A percentile compares a stretch with the other conserved stretches of the same genome.
phyloP scores from a whole-genome alignment of 306 rosid genomes.

The Astragalus membranaceus region DNA sequence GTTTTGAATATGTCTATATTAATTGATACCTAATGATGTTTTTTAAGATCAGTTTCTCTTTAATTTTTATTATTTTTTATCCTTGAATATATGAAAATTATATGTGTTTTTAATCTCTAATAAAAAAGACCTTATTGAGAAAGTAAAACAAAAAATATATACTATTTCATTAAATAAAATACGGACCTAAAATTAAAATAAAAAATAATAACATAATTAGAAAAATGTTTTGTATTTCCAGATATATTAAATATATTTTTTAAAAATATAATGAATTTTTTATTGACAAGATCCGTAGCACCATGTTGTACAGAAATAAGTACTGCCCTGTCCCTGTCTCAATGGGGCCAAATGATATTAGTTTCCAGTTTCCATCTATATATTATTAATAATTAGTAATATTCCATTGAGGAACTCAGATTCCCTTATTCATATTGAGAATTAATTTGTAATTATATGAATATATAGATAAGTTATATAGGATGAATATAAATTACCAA shows the following conservation, averaged over 20 bases:
- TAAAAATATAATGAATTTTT: too few relatives aligned
- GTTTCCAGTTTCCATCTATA: not conserved
- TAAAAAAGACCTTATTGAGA: not conserved
- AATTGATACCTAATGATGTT: too few relatives aligned
- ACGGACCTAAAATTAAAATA: not conserved
- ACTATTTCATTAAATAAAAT: not conserved
- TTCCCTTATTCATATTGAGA: not conserved
- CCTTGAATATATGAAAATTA: too few relatives aligned
- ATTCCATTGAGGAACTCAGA: not conserved
- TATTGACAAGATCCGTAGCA: not conserved
- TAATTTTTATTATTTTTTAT: too few relatives aligned
- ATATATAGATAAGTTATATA: not conserved
- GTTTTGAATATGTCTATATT: not conserved
- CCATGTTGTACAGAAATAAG: constrained; percentile 11
- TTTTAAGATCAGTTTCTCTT: too few relatives aligned
- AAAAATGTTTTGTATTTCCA: too few relatives aligned
- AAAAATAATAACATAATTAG: too few relatives aligned
- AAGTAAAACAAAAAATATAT: not conserved
- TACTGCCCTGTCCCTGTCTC: constrained; percentile 10
- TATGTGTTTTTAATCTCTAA: too few relatives aligned
- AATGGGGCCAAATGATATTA: not conserved
- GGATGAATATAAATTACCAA: constrained; percentile 45
- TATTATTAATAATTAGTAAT: not conserved
- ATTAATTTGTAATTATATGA: not conserved
- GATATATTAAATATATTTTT: too few relatives aligned